A percentile compares a stretch with the other conserved stretches of the same genome.
These are phyloP conservation scores for Martiniozyma abietophila DNA, from an alignment of 805 yeast species.

Conservation along the genomic window DNA sequence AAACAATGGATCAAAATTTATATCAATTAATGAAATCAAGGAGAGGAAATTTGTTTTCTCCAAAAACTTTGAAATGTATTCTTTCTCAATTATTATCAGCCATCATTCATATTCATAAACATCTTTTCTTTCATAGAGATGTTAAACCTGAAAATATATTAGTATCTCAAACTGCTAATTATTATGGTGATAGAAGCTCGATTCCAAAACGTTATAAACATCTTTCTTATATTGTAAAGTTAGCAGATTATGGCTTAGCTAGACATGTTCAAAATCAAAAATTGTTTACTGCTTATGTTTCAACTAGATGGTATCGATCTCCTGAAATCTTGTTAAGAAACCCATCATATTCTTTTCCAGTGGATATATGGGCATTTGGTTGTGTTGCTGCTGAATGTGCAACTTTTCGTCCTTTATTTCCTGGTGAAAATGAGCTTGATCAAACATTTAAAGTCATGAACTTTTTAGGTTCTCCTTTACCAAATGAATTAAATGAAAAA, in stretches of 20 bases:
- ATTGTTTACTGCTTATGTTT: slow-evolving; percentile 66
- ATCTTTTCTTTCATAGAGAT: slow-evolving; percentile 75
- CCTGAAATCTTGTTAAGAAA: slow-evolving; percentile 71
- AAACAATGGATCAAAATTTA: slow-evolving; percentile 73
- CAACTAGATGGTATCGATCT: slow-evolving; percentile 81
- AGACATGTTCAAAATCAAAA: slow-evolving; percentile 44
- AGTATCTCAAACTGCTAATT: slow-evolving; percentile 48
- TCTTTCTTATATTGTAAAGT: slow-evolving; percentile 52
- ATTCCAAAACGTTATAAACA: slow-evolving; percentile 33
- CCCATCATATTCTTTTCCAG: slow-evolving; percentile 52
- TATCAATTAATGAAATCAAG: slow-evolving; percentile 67
- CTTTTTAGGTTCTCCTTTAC: slow-evolving; percentile 65
- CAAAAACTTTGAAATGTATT: slow-evolving; percentile 53
- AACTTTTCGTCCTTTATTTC: slow-evolving; percentile 68
- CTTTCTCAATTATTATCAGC: slow-evolving; percentile 68
- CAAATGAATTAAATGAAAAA: no score
- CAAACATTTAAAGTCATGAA: slow-evolving; percentile 64
- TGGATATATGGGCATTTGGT: slow-evolving; percentile 85
- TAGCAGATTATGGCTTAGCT: slow-evolving; percentile 77
- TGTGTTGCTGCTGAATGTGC: slow-evolving; percentile 68
- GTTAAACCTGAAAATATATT: slow-evolving; percentile 90
- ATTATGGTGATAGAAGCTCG: slow-evolving; percentile 33
- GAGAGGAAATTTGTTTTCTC: slow-evolving; percentile 42
- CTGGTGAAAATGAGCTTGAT: slow-evolving; percentile 73
- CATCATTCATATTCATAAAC: slow-evolving; percentile 68